These are phyloP conservation scores for Fusarium liriodendri DNA, from an alignment of 2,329 filamentous ascomycete species.

Conservation along the genomic window DNA sequence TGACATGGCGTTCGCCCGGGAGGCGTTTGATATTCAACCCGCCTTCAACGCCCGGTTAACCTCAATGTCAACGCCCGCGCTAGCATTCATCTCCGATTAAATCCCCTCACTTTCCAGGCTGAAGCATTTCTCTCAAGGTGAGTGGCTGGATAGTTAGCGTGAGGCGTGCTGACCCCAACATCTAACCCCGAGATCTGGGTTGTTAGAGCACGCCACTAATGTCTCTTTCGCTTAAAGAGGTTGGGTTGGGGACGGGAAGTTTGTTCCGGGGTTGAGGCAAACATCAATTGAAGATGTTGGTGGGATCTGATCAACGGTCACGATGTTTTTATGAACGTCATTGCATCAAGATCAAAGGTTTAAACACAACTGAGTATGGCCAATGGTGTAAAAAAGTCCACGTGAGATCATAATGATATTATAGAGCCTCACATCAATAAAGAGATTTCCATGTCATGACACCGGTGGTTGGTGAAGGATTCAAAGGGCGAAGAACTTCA, in stretches of 20 bases:
- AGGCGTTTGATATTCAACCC: background rate
- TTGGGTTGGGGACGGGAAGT: background rate
- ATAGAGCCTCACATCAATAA: background rate
- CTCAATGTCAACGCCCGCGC: background rate
- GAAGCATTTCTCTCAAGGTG: constrained; percentile 2
- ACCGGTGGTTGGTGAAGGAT: background rate
- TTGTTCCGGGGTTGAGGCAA: background rate
- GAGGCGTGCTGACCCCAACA: background rate
- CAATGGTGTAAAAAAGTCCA: background rate
- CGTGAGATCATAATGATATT: background rate
- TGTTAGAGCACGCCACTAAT: background rate
- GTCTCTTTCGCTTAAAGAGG: background rate
- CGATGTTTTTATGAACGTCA: background rate
- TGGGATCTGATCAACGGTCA: background rate
- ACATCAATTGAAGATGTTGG: background rate
- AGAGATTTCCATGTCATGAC: background rate
- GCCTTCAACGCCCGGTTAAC: background rate
- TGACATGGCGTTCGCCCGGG: background rate
- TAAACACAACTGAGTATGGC: background rate
- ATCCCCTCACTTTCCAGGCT: constrained; percentile 5
- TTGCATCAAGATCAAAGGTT: background rate
- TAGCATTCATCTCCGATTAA: background rate
- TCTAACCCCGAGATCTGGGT: background rate
- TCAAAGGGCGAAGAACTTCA: background rate
- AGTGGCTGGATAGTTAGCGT: background rate